Conservation (phyloP, 78 protist species). For the slime mould (Dictyostelium discoideum) region DNA sequence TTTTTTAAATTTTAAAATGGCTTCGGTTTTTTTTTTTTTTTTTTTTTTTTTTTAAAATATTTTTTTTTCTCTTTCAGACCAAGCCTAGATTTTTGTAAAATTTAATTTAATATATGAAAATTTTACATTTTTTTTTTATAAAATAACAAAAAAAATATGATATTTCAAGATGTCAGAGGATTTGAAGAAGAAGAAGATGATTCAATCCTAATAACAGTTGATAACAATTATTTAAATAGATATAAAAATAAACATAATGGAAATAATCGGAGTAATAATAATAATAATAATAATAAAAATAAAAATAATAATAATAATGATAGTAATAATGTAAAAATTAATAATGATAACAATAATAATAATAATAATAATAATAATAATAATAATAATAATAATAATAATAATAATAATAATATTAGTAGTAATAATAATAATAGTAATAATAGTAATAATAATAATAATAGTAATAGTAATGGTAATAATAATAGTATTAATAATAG, state of each 20-base stretch:
- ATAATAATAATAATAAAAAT: too few relatives aligned
- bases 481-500: background rate
- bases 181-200: slow-evolving; percentile 15
- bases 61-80: background rate
- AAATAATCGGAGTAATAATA: background rate
- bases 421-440: too few relatives aligned
- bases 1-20: too few relatives aligned
- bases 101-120: background rate
- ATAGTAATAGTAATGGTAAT: background rate
- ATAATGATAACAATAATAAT: background rate
- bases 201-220: background rate
- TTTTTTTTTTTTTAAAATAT: too few relatives aligned
- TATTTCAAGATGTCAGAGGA: background rate
- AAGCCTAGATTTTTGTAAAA: background rate
- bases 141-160: background rate
- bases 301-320: too few relatives aligned
- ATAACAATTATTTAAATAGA: background rate
- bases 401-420: too few relatives aligned
- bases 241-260: background rate
- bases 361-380: background rate
- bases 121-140: background rate
- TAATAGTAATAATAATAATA: background rate
- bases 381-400: background rate
- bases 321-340: too few relatives aligned
- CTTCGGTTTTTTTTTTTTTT: too few relatives aligned